Conservation (phyloP, 495 filamentous ascomycete species). For the Xylaria nigripes region DNA sequence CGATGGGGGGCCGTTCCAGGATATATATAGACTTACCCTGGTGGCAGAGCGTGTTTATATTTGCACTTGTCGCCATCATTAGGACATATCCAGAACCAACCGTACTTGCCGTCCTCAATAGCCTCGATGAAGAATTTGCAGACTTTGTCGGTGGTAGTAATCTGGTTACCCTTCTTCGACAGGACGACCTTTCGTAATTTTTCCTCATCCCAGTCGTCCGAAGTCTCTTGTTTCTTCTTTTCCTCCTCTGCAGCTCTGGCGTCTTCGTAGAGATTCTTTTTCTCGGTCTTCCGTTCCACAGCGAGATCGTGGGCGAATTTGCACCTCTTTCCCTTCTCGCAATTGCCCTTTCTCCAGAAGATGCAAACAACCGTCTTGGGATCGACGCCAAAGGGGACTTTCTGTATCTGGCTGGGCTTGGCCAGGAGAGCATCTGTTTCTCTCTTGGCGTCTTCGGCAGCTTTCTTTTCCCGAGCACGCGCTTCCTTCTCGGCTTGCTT, state of each 20-base stretch:
- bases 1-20: neutral
- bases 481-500: constrained; percentile 84
- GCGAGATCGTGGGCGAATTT: constrained; percentile 93
- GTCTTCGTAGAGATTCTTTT: constrained; percentile 88
- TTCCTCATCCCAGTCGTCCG: constrained; percentile 95
- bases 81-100: constrained; percentile 98
- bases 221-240: constrained; percentile 84
- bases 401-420: constrained; percentile 91
- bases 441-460: constrained; percentile 71
- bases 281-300: constrained; percentile 81
- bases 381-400: constrained; percentile 94
- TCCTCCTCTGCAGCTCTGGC: constrained; percentile 65
- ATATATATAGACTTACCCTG: constrained; percentile 55
- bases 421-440: constrained; percentile 75
- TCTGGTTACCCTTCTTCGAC: constrained; percentile 95
- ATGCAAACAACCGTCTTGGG: constrained; percentile 96
- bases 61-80: constrained; percentile 97
- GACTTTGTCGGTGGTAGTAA: constrained; percentile 94
- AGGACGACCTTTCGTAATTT: constrained; percentile 84
- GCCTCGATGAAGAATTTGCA: constrained; percentile 99
- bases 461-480: constrained; percentile 73
- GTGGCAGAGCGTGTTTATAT: constrained; percentile 92
- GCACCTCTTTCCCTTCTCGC: constrained; percentile 95
- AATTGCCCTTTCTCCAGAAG: constrained; percentile 93
- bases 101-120: constrained; percentile 96